Evolutionary conservation across 495 filamentous ascomycete genomes (phyloP), one percentile per base, ranked within the genome.

Genomic region (Aspergillus hancockii): DNA sequence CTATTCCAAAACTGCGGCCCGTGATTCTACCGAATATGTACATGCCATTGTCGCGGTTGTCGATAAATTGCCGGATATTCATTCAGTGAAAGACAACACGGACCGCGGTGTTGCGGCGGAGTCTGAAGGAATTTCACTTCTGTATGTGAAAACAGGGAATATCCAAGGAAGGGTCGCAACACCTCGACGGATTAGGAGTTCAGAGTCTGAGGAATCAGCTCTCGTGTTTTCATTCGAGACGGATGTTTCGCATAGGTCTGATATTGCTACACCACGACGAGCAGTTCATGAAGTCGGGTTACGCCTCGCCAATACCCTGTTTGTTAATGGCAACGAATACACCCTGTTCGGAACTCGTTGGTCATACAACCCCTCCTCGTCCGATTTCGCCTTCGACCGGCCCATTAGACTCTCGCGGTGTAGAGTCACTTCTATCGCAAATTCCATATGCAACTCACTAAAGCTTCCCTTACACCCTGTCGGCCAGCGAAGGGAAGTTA

Each of bases 261-360:
- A 21, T 21, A 45, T 52, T 46, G 31, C 22, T 25, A 32, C 36
- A 31, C 7, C 18, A 8, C 23, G 38, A 19, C 38, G 46, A 22
- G 9, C 54, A 10, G 30, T 64, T 1, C 63, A 78, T 47, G 69
- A 77, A 30, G 58, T 80, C 41, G 75, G 77, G 46, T 34, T 91
- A 19, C 90, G 89, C 8, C 78, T 92, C 25, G 88, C 90, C 56
- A 90, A 91, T 63, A 94, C 90, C 0, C 64, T 92, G 13, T 94
- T 93, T 64, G 72, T 82, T 47, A 93, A 85, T 62, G 90, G 89
- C 28, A 83, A 74, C 41, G 76, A 80, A 32, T 82, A 84, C 18
- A 89, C 87, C 4, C 74, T 92, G 13, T 70, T 81, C 23, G 77
- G 77, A 13, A 83, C 81, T 60, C 76, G 66, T 34, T 92, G 88